phyloP scores from a whole-genome alignment of 305 asterid species.

The Plantago coronopus region DNA sequence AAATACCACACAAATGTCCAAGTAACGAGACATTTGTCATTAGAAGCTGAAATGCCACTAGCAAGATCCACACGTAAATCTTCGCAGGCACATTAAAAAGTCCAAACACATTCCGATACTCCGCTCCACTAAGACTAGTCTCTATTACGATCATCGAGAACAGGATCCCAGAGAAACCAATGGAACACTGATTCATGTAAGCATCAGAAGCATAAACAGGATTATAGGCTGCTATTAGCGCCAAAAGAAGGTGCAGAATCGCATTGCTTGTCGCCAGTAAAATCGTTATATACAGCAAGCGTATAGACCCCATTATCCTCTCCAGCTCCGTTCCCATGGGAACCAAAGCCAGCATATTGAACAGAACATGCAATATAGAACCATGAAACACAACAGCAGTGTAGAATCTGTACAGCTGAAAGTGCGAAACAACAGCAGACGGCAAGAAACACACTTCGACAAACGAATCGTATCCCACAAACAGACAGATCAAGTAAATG shows the following conservation, averaged over 20 bases:
- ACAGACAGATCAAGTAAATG: constrained; percentile 73
- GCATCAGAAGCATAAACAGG: constrained; percentile 39
- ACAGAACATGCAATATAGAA: constrained; percentile 78
- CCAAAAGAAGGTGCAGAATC: constrained; percentile 61
- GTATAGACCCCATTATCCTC: constrained; percentile 95
- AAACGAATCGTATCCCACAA: constrained; percentile 88
- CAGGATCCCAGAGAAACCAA: constrained; percentile 91
- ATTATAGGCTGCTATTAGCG: constrained; percentile 56
- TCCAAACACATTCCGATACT: constrained; percentile 90
- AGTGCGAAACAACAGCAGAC: constrained; percentile 66
- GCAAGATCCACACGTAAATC: constrained; percentile 91
- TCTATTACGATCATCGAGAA: constrained; percentile 98
- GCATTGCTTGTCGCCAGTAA: constrained; percentile 82
- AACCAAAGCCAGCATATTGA: constrained; percentile 94
- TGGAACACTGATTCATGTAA: constrained; percentile 80
- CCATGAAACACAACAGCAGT: constrained; percentile 84
- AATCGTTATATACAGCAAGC: constrained; percentile 53
- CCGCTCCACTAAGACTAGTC: constrained; percentile 84
- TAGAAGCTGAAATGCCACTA: constrained; percentile 84
- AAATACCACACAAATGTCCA: constrained; percentile 93
- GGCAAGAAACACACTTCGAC: constrained; percentile 91
- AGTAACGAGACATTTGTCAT: constrained; percentile 89
- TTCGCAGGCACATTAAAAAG: constrained; percentile 91
- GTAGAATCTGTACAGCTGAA: constrained; percentile 88
- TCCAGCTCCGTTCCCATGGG: constrained; percentile 98